Base-by-base conservation (phyloP, 1,284 basidiomycete genomes). In the Fomitopsis palustris region DNA sequence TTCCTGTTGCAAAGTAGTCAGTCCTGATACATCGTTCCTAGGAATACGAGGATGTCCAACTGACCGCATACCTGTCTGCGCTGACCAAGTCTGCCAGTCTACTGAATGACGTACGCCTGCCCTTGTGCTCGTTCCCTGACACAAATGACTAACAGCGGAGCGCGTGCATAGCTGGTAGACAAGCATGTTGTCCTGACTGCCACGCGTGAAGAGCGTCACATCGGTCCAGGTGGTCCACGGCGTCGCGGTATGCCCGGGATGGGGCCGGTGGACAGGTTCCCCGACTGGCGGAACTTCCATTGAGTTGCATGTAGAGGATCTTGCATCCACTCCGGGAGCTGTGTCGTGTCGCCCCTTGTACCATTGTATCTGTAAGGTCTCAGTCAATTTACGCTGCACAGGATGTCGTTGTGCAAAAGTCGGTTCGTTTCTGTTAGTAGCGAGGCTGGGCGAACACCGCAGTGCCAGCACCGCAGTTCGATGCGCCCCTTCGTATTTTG, bases 31-130 rank as follows among this genome's bases (percentile, higher is more conserved):
- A 38, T 55, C 12, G 12, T n/a, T 41, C 27, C 25, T 65, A 96
- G 94, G 96, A 99, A 83, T 93, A 96, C 74, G 91, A 93, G 70
- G 96, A 99, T 71, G 94, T 96, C 9, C 92, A 98, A 63, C 79
- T 99, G 25, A 97, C 94, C 1, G 87, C 89, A 9, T 94, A 95
- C 73, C 80, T 99, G 17, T 89, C 94, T 0, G 85, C 87, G 9
- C 76, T 98, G 63, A 98, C 95, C 0, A 95, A 93, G 72, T 91
- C 92, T 39, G 82, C 96, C 7, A 90, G 90, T 64, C 83, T 88
- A 4, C 76, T 97, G 58, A 96, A 96, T 71, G 93, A 97, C 69
- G 96, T 97, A 69, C 69, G 92, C 73, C 1, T 39, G n/a, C n/a
- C 27, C 39, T 16, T 45, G 1, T 39, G 2, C 14, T 29, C 31